Conservation (phyloP, 345 rosid genomes). For the Pugionium cornutum region DNA sequence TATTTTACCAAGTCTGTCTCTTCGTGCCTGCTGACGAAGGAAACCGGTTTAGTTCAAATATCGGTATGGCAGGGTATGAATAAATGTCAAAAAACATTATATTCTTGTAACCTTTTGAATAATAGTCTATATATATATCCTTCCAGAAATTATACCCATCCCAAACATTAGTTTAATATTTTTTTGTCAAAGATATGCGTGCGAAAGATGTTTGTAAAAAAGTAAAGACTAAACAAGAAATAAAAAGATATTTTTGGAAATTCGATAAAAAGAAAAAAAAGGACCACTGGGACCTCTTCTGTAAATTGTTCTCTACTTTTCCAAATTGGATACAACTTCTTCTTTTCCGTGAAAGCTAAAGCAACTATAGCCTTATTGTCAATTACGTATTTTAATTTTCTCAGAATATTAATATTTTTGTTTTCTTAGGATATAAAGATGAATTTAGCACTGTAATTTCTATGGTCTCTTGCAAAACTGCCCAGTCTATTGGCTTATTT, state of each 20-base stretch:
- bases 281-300: constrained; percentile 25
- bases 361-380: constrained; percentile 13
- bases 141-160: constrained; percentile 22
- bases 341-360: constrained; percentile 32
- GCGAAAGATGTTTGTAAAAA: neutral
- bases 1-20: constrained; percentile 73
- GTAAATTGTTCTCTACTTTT: constrained; percentile 40
- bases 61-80: constrained; percentile 78
- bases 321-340: constrained; percentile 33
- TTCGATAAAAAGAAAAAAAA: constrained; percentile 5
- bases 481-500: no score
- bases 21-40: constrained; percentile 55
- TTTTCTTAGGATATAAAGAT: no score
- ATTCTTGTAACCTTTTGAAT: no score
- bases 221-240: neutral
- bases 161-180: constrained; percentile 16
- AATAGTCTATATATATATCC: no score
- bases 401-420: no score
- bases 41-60: constrained; percentile 54
- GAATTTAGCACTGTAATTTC: no score
- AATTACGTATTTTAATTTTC: constrained; percentile 17
- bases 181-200: neutral
- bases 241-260: constrained; percentile 9
- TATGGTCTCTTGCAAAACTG: no score
- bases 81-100: constrained; percentile 26